Evolutionary conservation across 2,329 filamentous ascomycete genomes (phyloP).

Genomic region (Capronia americana): DNA sequence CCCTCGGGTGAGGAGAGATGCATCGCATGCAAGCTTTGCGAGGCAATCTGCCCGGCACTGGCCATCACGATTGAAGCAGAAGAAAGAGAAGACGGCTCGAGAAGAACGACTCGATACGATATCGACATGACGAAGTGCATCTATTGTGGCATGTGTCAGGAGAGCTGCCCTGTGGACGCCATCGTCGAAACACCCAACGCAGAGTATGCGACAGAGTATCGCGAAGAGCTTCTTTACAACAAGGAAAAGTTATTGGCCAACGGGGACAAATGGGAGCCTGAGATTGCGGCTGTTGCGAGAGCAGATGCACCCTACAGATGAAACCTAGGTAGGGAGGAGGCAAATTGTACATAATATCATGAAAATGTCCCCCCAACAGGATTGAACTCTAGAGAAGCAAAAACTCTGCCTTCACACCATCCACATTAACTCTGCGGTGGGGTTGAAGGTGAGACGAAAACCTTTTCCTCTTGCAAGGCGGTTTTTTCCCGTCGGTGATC

Average conservation of each 20-base stretch:
- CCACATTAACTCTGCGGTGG: not conserved
- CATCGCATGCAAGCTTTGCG: slow-evolving; percentile 99
- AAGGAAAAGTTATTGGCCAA: slow-evolving; percentile 92
- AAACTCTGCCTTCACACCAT: not conserved
- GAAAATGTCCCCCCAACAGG: not conserved
- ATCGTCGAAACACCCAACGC: slow-evolving; percentile 80
- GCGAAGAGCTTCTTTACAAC: slow-evolving; percentile 96
- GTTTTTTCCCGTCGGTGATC: too few species aligned
- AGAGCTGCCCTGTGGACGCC: slow-evolving; percentile 97
- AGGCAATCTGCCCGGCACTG: slow-evolving; percentile 96
- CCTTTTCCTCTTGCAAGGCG: too few species aligned
- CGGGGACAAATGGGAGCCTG: slow-evolving; percentile 97
- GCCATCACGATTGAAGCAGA: slow-evolving; percentile 99
- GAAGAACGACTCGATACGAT: slow-evolving; percentile 95
- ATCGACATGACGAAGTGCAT: slow-evolving; percentile 99
- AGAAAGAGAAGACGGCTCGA: slow-evolving; percentile 93
- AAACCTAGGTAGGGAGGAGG: slow-evolving; percentile 36
- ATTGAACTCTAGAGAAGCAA: not conserved
- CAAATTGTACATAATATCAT: slow-evolving; percentile 33
- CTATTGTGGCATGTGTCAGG: slow-evolving; percentile 99
- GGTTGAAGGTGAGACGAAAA: not conserved
- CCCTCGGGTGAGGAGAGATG: slow-evolving; percentile 97
- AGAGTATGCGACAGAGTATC: slow-evolving; percentile 76
- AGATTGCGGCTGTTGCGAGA: slow-evolving; percentile 87
- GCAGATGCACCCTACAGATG: slow-evolving; percentile 93